These are phyloP conservation scores for Neopestalotiopsis sp. DNA, from an alignment of 2,329 filamentous ascomycete genomes.

Conservation along the genomic window DNA sequence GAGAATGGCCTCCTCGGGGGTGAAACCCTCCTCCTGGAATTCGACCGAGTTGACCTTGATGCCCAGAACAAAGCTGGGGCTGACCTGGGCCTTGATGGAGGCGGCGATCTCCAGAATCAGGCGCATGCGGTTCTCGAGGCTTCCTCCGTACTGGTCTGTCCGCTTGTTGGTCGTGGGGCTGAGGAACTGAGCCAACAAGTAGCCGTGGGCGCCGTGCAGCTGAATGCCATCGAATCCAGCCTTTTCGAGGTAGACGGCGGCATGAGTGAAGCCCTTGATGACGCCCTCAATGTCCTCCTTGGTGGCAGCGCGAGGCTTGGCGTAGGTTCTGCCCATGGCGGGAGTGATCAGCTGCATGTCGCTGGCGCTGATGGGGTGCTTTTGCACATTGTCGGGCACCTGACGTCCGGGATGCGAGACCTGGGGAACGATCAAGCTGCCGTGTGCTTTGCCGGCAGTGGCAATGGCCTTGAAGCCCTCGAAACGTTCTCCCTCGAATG, in stretches of 20 bases:
- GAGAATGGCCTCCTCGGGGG: conserved; percentile 52
- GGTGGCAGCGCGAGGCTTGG: conserved; percentile 57
- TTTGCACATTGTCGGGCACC: conserved; percentile 35
- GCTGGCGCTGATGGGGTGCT: conserved; percentile 46
- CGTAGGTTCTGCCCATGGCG: conserved; percentile 35
- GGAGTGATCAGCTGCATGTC: conserved; percentile 39
- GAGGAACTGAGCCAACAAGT: conserved; percentile 58
- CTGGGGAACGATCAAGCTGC: conserved; percentile 65
- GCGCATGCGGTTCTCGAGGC: conserved; percentile 50
- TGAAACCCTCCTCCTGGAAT: conserved; percentile 57
- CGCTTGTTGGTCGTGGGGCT: conserved; percentile 53
- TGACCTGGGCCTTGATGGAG: conserved; percentile 37
- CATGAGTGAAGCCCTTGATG: conserved; percentile 47
- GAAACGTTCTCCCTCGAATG: conserved; percentile 62
- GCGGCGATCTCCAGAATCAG: conserved; percentile 51
- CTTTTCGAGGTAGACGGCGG: conserved; percentile 63
- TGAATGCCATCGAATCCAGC: conserved; percentile 63
- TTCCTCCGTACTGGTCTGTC: conserved; percentile 55
- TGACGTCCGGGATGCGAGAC: conserved; percentile 68
- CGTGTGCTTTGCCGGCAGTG: conserved; percentile 57
- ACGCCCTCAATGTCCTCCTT: conserved; percentile 59
- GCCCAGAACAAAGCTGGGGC: conserved; percentile 47
- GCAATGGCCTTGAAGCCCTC: conserved; percentile 65
- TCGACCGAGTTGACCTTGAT: conserved; percentile 66
- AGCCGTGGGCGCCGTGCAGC: conserved; percentile 60